Evolutionary conservation across 768 basidiomycete genomes (phyloP).

Genomic region (Leccinum arenicola): DNA sequence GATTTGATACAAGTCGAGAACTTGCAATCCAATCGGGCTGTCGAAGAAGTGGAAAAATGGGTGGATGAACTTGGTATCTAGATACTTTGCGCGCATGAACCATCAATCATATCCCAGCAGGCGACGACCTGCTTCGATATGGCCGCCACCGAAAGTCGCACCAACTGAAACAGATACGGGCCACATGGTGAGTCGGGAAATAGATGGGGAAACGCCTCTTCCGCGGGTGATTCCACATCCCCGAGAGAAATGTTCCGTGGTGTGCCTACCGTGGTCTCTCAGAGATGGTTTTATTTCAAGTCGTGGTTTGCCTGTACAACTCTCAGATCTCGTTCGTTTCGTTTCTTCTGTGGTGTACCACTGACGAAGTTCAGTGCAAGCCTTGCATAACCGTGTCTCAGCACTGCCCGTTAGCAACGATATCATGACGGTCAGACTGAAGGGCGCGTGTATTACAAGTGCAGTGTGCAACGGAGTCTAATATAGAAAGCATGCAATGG

Average conservation of each 20-base stretch:
- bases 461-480: conserved; percentile 8
- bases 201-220: neutral
- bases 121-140: neutral
- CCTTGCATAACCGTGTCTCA: neutral
- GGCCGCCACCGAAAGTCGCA: neutral
- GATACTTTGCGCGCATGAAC: conserved; percentile 4
- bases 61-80: conserved; percentile 54
- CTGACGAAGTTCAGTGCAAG: neutral
- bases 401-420: neutral
- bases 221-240: neutral
- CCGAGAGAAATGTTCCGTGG: neutral
- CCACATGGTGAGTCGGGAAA: neutral
- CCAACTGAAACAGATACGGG: neutral
- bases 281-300: neutral
- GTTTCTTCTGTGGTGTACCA: neutral
- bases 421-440: neutral
- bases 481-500: neutral
- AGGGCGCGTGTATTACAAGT: neutral
- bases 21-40: conserved; percentile 37
- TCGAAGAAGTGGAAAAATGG: conserved; percentile 48
- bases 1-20: conserved; percentile 36
- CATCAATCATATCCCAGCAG: neutral
- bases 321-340: neutral
- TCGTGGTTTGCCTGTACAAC: neutral
- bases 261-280: neutral